Evolutionary conservation across 345 rosid species (phyloP).

Genomic region (Clarkia xantiana): DNA sequence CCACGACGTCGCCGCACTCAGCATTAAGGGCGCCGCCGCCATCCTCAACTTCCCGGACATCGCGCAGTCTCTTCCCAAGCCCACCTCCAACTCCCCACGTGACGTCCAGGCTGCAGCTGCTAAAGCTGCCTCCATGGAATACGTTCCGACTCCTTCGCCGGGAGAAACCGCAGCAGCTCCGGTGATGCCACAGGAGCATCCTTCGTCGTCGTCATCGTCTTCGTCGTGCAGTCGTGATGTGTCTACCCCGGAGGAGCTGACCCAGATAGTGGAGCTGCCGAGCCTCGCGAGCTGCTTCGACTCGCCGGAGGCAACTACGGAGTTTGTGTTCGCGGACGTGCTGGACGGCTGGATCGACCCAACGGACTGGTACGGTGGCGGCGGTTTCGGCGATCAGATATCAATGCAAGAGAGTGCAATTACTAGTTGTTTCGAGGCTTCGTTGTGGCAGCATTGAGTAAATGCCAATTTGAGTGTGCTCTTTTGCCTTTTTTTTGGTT

Average conservation of each 20-base stretch:
- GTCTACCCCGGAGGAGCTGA: constrained; percentile 15
- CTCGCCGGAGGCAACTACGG: constrained; percentile 6
- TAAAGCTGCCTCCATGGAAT: constrained; percentile 70
- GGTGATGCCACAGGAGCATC: background rate
- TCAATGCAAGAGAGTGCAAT: constrained; percentile 17
- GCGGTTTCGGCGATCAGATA: constrained; percentile 3
- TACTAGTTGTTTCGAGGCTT: constrained; percentile 22
- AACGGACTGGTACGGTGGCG: constrained; percentile 2
- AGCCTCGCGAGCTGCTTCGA: constrained; percentile 43
- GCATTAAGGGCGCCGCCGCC: constrained; percentile 72
- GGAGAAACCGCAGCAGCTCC: background rate
- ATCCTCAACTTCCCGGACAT: constrained; percentile 82
- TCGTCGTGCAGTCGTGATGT: background rate
- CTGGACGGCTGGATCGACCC: constrained; percentile 19
- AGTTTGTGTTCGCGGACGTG: constrained; percentile 49
- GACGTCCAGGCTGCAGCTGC: constrained; percentile 91
- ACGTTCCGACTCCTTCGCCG: background rate
- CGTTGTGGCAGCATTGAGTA: constrained; percentile 28
- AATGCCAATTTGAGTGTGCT: background rate
- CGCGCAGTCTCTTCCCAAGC: constrained; percentile 57
- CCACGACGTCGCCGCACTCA: constrained; percentile 88
- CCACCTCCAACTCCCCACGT: constrained; percentile 55
- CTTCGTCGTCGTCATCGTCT: constrained; percentile 6
- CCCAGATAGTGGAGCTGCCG: constrained; percentile 76
- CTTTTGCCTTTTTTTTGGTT: background rate